Base-by-base conservation (phyloP, 805 yeast genomes). In the Saturnispora mendoncae region DNA sequence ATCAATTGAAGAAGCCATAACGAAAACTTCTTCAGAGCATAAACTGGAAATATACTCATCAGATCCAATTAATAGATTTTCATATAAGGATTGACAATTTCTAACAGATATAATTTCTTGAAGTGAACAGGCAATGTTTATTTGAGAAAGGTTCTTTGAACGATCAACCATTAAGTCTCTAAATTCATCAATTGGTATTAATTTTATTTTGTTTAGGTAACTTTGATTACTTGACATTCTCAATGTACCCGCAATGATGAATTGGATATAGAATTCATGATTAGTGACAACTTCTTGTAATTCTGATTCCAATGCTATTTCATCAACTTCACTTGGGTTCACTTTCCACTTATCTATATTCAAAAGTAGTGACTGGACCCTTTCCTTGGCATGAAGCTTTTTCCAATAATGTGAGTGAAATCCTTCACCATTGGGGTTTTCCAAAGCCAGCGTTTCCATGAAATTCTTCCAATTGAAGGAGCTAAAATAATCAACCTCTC, bases 1-100 rank as follows among this genome's bases (percentile, higher is more conserved):
- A 14, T 38, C 41, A 14, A 38, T 24, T 10, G 29, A 10, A 23
- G 41, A 38, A 20, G 30, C 19, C 14, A 30, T 30, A 24, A 38
- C 31, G 10, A 15, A 35, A 3, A 27, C 31, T 8, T 35, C 31
- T 26, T 35, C 38, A 4, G 19, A 12, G 6, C 15, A n/a, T 25
- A 35, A 27, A 18, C 26, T 21, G 14, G 17, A 24, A 12, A 21
- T 12, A 30, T 38, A 20, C 9, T 38, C 30, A 29, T 30, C 25
- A 4, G 35, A 20, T n/a, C 10, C 38, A 12, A 9, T 12, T 8
- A 27, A 10, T n/a, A 27, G 12, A 7, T 4, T 5, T 27, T 27
- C 12, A 13, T 23, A 23, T 10, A 23, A 23, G 10, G 26, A 23
- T 23, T 7, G 26, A 23, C 26, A 23, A 23, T 23, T 7, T 23